A percentile compares a stretch with the other conserved stretches of the same genome.
phyloP scores from a whole-genome alignment of 2,329 filamentous ascomycete species.

The Sporothrix curviconia region DNA sequence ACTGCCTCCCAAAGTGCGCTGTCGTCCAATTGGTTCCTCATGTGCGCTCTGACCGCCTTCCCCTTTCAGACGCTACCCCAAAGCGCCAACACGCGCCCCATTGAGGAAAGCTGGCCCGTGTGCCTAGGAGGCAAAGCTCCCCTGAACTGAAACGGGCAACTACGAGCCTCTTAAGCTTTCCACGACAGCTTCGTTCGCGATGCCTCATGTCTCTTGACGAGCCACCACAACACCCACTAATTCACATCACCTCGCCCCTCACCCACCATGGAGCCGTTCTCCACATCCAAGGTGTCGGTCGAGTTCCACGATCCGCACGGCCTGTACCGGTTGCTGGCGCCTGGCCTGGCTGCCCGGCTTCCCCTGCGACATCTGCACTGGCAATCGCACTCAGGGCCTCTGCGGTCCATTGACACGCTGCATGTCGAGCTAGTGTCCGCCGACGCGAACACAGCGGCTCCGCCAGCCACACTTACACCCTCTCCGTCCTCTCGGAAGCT shows the following conservation, averaged over 20 bases:
- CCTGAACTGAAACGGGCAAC: neutral
- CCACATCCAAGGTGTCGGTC: conserved; percentile 76
- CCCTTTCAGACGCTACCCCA: neutral
- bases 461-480: conserved; percentile 23
- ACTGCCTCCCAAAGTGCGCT: neutral
- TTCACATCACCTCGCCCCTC: neutral
- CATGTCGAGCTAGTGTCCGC: conserved; percentile 79
- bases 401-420: conserved; percentile 88
- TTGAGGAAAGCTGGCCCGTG: conserved; percentile 4
- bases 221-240: neutral
- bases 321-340: conserved; percentile 74
- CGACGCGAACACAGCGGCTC: conserved; percentile 32
- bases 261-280: conserved; percentile 55
- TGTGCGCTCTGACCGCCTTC: conserved; percentile 14
- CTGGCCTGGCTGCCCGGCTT: conserved; percentile 69
- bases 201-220: neutral
- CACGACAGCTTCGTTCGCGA: neutral
- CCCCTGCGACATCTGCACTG: conserved; percentile 90
- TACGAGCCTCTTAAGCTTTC: neutral
- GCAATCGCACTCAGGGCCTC: conserved; percentile 86
- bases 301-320: conserved; percentile 94
- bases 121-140: neutral
- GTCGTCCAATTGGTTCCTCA: neutral
- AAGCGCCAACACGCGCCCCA: no score
- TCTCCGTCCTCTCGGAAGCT: no score